Base-by-base conservation (phyloP, 805 yeast genomes). In the Kazachstania martiniae region DNA sequence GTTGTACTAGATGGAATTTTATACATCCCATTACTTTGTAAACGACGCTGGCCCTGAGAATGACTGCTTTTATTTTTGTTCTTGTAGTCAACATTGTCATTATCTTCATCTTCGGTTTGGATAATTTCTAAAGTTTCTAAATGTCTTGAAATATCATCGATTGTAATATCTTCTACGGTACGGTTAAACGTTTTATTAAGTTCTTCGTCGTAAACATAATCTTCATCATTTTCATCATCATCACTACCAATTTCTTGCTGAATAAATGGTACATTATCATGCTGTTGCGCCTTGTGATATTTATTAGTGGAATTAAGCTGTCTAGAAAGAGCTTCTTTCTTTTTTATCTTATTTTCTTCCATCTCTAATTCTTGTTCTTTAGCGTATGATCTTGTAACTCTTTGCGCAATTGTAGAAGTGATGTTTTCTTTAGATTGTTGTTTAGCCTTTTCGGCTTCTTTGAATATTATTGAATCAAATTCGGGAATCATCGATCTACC, bases 401-500 rank as follows among this genome's bases (percentile, higher is more conserved):
- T 37, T 29, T 49, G 55, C 3, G 49, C 39, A 23, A 38, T 33
- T 2, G 42, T 41, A 8, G 31, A 19, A 14, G 25, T 27, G 10
- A 12, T 18, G 22, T 19, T 6, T 9, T 8, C 7, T 8, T 9
- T 9, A 10, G 8, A 10, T n/a, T 23, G 8, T 23, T 23, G 8
- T n/a, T 23, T n/a, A 8, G n/a, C 7, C 13, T 8, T 8, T 8
- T 9, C 13, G 6, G 10, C 13, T 9, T 32, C 41, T 21, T 42
- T 32, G 23, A 53, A 53, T 5, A 57, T 38, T 7, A 48, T 36
- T 8, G 41, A 43, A 28, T 55, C 50, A 36, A 55, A 56, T 28
- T 56, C 59, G 24, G 79, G 79, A 53, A 75, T 64, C 76, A 74
- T 72, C 4, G 75, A 54, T 39, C 83, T 59, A 1, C 81, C 83